phyloP scores from a whole-genome alignment of 176 grass and related monocot species.

The Musa schizocarpa region DNA sequence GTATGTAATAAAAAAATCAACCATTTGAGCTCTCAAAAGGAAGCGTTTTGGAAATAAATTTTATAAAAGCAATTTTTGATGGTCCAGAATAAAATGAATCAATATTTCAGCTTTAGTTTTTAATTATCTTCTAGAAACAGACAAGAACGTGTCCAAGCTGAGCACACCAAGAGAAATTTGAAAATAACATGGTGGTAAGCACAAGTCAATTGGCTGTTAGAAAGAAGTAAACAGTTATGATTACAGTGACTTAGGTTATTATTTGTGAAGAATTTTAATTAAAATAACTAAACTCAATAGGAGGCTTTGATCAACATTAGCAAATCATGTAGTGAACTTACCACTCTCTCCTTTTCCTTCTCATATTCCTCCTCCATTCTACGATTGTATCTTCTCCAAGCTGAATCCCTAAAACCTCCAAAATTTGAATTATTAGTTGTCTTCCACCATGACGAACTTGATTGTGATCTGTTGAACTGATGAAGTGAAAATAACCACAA shows the following conservation, averaged over 20 bases:
- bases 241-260: background rate
- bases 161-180: background rate
- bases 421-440: constrained; percentile 11
- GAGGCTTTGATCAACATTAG: background rate
- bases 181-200: background rate
- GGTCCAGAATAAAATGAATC: background rate
- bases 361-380: background rate
- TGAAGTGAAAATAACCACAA: background rate
- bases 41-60: too few species aligned
- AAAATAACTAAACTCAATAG: background rate
- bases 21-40: too few species aligned
- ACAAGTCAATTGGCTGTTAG: background rate
- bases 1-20: too few species aligned
- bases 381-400: background rate
- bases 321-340: background rate
- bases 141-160: too few species aligned
- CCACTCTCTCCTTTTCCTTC: constrained; percentile 12
- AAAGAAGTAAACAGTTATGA: background rate
- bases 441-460: constrained; percentile 7
- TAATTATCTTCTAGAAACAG: too few species aligned
- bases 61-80: too few species aligned
- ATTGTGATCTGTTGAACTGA: constrained; percentile 8
- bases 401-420: constrained; percentile 8
- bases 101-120: background rate
- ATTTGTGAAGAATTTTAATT: background rate